Base-by-base conservation (phyloP, 129 eudicot genomes). In the Chrysanthemum seticuspe region DNA sequence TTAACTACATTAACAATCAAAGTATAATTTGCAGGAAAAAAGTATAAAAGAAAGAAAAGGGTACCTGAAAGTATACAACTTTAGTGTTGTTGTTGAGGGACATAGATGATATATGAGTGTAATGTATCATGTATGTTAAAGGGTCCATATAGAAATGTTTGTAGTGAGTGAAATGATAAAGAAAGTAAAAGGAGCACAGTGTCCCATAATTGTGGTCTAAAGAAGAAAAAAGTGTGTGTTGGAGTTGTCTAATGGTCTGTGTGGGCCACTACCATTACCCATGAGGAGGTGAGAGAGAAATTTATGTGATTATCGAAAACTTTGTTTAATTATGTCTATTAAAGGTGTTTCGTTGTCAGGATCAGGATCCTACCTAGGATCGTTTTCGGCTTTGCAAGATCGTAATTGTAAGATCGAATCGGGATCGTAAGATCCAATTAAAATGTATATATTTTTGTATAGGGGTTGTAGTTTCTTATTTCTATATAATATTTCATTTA, bases 21-120 rank as follows among this genome's bases (percentile, higher is more conserved):
- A 52, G 57, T 13, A 14, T 52, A 15, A 52, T 10, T 52, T 52
- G 19, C 10, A 4, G 14, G 40, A 62, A 21, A 60, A 25, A 29
- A 53, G 16, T 13, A 53, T 0, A 68, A 72, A 75, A 56, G 62
- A 74, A 57, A 74, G 72, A 79, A 62, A 72, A 83, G 74, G 68
- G 65, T 74, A 82, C 88, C 91, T 83, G 80, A 81, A 85, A 80
- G 69, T 79, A 81, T 74, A 85, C 36, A 78, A 76, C 85, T 83
- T 84, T 84, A 72, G 83, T 87, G 89, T 74, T 76, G 66, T 82
- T 67, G 82, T 65, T 81, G 78, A 75, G 53, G 62, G 10, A 18
- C 27, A 14, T 21, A 25, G 12, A 21, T 23, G 5, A 57, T 57
- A 40, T 49, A 54, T 36, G 66, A 50, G 79, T 40, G 81, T 18